These are phyloP conservation scores for Nicotiana paniculata DNA, from an alignment of 257 asterid genomes.

Conservation along the genomic window DNA sequence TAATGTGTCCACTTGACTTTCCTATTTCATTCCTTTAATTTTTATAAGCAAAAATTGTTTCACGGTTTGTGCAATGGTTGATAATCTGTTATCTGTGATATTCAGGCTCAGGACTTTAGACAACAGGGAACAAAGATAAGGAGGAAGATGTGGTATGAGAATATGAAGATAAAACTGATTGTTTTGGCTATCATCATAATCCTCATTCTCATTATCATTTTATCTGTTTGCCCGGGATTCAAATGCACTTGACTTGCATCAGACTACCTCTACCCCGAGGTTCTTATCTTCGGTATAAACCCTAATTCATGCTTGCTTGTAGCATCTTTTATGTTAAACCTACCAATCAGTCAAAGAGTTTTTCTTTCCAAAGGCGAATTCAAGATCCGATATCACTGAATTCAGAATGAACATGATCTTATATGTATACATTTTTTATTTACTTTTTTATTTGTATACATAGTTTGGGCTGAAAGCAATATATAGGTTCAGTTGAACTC, in stretches of 20 bases:
- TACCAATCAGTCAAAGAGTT: neutral
- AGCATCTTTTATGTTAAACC: neutral
- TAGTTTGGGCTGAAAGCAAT: too few relatives aligned
- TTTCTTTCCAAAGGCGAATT: neutral
- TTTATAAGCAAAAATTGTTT: neutral
- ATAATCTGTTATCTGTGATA: neutral
- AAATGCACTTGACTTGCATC: slow-evolving; percentile 19
- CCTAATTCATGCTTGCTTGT: neutral
- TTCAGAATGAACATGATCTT: too few relatives aligned
- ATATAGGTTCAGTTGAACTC: too few relatives aligned
- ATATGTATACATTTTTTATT: too few relatives aligned
- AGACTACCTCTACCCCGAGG: neutral
- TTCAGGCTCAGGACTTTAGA: slow-evolving; percentile 49
- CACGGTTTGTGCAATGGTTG: neutral
- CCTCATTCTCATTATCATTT: slow-evolving; percentile 26
- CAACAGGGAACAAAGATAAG: slow-evolving; percentile 39
- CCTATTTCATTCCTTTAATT: neutral
- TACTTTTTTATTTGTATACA: too few relatives aligned
- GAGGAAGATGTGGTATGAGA: slow-evolving; percentile 47
- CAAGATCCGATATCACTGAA: too few relatives aligned
- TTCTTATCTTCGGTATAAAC: neutral
- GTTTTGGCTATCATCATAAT: slow-evolving; percentile 25
- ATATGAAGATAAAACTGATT: slow-evolving; percentile 44
- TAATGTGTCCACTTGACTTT: neutral
- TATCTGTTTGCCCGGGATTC: slow-evolving; percentile 43